Evolutionary conservation across 2,329 filamentous ascomycete genomes (phyloP), one percentile per base, ranked within the genome.

Genomic region (Colletotrichum agaves): DNA sequence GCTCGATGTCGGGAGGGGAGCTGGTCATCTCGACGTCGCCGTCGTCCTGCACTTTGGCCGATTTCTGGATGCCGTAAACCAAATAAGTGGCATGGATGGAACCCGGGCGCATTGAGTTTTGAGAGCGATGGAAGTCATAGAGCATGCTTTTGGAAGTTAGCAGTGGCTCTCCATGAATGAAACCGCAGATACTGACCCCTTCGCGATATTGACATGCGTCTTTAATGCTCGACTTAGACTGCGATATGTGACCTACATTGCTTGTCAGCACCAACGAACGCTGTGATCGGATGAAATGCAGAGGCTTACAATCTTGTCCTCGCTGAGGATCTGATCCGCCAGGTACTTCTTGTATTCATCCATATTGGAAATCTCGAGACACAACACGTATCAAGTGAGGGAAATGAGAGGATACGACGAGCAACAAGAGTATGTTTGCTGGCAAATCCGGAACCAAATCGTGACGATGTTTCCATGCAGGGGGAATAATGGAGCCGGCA

Each of bases 71-170:
- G 43, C 95, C 96, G 57, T 90, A 91, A 50, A 99, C 77, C 55
- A 98, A 83, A 79, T 98, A 99, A n/a, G 94, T 98, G 49, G 95
- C 96, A 80, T 97, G 88, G n/a, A 98, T 84, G 27, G 89, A 90
- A 21, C 88, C 87, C 0, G 91, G 85, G 69, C 89, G 91, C 78
- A 91, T 93, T 61, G 83, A 84, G 78, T 94, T 97, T 76, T 97
- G 92, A 63, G 85, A 87, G 70, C 86, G 84, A 77, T 98, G 88
- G 72, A 97, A 98, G 35, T 97, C 92, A 79, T 88, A 97, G 15
- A 94, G 88, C 87, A 96, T 97, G 78, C 91, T 97, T 59, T 17
- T n/a, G 61, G 5, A 94, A 75, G 94, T 59, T 11, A 67, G 59
- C n/a, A 49, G n/a, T 13, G 47, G 19, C 23, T 41, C 1, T 37